These are phyloP conservation scores for Russula compacta DNA, from an alignment of 768 basidiomycete species.

Conservation along the genomic window DNA sequence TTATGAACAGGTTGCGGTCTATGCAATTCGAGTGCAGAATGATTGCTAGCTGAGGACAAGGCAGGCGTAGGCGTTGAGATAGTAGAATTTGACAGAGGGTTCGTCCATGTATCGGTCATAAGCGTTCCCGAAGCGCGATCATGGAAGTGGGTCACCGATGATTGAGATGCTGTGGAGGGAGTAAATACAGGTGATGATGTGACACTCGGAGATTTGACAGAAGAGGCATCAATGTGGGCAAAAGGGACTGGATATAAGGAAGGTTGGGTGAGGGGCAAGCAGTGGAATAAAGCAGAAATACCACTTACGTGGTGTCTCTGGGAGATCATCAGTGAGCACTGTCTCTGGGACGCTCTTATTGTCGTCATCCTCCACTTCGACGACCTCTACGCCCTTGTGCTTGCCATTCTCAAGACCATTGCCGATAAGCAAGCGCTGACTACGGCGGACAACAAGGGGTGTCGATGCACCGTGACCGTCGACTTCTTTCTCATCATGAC, in stretches of 20 bases:
- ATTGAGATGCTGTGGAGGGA: neutral
- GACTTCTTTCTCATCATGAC: constrained; percentile 31
- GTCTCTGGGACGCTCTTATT: constrained; percentile 23
- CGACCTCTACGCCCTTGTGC: constrained; percentile 29
- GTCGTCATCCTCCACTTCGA: constrained; percentile 36
- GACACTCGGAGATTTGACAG: constrained; percentile 6
- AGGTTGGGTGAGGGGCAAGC: neutral
- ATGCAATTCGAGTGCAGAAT: constrained; percentile 18
- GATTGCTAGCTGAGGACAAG: neutral
- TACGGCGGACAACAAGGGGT: constrained; percentile 41
- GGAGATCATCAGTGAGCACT: constrained; percentile 2
- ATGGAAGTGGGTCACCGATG: neutral
- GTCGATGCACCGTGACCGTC: constrained; percentile 28
- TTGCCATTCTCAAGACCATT: constrained; percentile 33
- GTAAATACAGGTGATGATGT: constrained; percentile 3
- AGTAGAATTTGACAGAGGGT: neutral
- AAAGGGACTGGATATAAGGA: constrained; percentile 1
- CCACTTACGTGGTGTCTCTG: neutral
- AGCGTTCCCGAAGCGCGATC: neutral
- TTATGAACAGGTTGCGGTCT: constrained; percentile 5
- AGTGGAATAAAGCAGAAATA: neutral
- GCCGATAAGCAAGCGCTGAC: constrained; percentile 62
- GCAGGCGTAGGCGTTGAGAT: neutral
- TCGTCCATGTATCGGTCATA: neutral
- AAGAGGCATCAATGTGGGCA: constrained; percentile 16